Evolutionary conservation across 768 basidiomycete species (phyloP).

Genomic region (Boletus barrowsii): DNA sequence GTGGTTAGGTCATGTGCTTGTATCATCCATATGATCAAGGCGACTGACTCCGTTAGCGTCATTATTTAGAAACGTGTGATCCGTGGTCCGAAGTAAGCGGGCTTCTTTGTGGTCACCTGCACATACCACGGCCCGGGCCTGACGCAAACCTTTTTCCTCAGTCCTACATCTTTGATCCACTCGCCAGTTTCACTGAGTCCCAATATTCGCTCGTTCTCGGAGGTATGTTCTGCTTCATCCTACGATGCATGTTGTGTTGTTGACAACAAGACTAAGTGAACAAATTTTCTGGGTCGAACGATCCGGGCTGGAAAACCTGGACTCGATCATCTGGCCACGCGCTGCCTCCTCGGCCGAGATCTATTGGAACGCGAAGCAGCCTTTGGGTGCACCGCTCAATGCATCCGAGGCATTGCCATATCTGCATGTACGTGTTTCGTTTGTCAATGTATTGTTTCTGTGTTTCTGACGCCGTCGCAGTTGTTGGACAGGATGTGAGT

Average conservation of each 20-base stretch:
- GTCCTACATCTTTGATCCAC: conserved; percentile 52
- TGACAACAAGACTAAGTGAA: conserved; percentile 26
- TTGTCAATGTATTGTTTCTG: background rate
- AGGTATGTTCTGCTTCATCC: conserved; percentile 16
- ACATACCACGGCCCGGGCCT: no score
- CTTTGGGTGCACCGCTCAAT: conserved; percentile 33
- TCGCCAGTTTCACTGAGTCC: conserved; percentile 36
- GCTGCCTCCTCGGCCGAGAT: conserved; percentile 48
- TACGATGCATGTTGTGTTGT: background rate
- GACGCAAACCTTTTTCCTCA: conserved; percentile 4
- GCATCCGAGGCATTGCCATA: conserved; percentile 44
- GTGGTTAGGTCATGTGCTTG: conserved; percentile 33
- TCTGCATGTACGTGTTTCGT: conserved; percentile 34
- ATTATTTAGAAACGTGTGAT: conserved; percentile 39
- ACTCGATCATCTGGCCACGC: conserved; percentile 47
- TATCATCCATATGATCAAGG: background rate
- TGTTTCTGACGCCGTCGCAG: background rate
- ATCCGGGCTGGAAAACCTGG: conserved; percentile 41
- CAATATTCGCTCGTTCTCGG: conserved; percentile 39
- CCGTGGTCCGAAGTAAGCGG: conserved; percentile 45
- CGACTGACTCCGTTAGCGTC: background rate
- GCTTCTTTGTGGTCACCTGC: no score
- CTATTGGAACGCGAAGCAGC: conserved; percentile 48
- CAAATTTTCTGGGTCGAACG: conserved; percentile 49
- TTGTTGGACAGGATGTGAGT: conserved; percentile 35